Percentiles rank a stretch among this genome's conserved stretches.
Evolutionary conservation across 805 yeast genomes (phyloP).

Genomic region (Candida tibetensis): DNA sequence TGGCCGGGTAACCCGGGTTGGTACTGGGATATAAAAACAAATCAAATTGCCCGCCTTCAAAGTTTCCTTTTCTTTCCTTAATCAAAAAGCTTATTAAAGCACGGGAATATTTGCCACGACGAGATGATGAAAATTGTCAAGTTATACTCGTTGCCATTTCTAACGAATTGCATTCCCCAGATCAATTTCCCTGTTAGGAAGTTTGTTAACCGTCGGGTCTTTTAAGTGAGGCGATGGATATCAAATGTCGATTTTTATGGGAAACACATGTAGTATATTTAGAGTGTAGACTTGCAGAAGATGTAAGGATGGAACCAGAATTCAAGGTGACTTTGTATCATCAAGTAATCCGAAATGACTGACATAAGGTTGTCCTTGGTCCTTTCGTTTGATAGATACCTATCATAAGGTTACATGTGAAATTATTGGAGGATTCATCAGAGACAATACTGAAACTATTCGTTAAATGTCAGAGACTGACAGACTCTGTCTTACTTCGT

Average conservation of each 20-base stretch:
- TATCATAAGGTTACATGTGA: too few relatives aligned
- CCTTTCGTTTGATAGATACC: too few relatives aligned
- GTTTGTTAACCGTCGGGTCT: slow-evolving; percentile 53
- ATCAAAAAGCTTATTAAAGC: slow-evolving; percentile 53
- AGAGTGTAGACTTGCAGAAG: too few relatives aligned
- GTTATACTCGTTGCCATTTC: slow-evolving; percentile 65
- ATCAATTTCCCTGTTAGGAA: slow-evolving; percentile 56
- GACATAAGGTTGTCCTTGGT: too few relatives aligned
- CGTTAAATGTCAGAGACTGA: too few relatives aligned
- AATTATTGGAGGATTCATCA: too few relatives aligned
- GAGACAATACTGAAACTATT: too few relatives aligned
- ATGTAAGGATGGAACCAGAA: too few relatives aligned
- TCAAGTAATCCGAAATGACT: too few relatives aligned
- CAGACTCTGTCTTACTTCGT: too few relatives aligned
- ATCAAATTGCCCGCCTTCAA: slow-evolving; percentile 4
- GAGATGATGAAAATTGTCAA: slow-evolving; percentile 58
- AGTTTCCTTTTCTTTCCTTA: slow-evolving; percentile 30
- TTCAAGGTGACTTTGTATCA: too few relatives aligned
- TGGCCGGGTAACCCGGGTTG: slow-evolving; percentile 6
- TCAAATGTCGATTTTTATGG: slow-evolving; percentile 58
- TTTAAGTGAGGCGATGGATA: slow-evolving; percentile 52
- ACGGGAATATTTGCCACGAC: slow-evolving; percentile 70
- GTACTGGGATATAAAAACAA: slow-evolving; percentile 7
- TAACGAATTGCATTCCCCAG: slow-evolving; percentile 50
- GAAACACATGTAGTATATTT: slow-evolving; percentile 26